These are phyloP conservation scores for Colletotrichum nymphaeae DNA, from an alignment of 2,329 filamentous ascomycete genomes.

Conservation along the genomic window DNA sequence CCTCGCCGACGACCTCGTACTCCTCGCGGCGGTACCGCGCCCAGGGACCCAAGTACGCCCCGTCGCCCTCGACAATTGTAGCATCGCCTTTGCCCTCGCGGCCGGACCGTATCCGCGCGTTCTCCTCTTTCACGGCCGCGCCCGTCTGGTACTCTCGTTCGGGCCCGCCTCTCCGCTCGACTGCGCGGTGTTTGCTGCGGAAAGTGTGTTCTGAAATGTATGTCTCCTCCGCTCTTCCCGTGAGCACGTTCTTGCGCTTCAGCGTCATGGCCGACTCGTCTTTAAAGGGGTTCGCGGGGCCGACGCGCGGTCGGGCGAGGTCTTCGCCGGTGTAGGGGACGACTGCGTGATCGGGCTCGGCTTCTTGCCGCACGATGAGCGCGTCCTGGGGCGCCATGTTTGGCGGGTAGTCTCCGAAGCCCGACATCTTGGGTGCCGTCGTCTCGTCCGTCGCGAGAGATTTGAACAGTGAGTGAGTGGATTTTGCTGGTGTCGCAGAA, in stretches of 20 bases:
- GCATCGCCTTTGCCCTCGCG: conserved; percentile 89
- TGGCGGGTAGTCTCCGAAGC: conserved; percentile 73
- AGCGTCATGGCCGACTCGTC: conserved; percentile 64
- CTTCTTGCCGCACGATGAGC: conserved; percentile 67
- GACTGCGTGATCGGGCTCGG: conserved; percentile 68
- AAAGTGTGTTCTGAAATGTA: conserved; percentile 93
- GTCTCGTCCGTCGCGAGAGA: neutral
- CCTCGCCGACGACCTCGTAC: conserved; percentile 79
- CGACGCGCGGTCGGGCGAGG: conserved; percentile 72
- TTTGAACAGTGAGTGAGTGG: conserved; percentile 19
- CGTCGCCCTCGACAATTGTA: conserved; percentile 85
- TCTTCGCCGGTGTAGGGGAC: conserved; percentile 78
- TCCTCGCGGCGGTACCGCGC: conserved; percentile 81
- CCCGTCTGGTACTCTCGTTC: conserved; percentile 67
- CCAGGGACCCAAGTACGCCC: conserved; percentile 95
- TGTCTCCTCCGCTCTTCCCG: conserved; percentile 88
- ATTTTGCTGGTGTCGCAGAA: conserved; percentile 24
- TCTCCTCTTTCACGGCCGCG: conserved; percentile 75
- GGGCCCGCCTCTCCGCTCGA: conserved; percentile 74
- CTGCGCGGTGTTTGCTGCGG: conserved; percentile 84
- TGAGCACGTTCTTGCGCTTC: conserved; percentile 86
- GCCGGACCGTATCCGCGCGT: conserved; percentile 74
- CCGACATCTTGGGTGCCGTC: conserved; percentile 60
- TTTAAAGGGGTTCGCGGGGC: conserved; percentile 82
- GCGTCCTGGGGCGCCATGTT: conserved; percentile 75